Evolutionary conservation across 148 eudicot genomes (phyloP), one percentile per base, ranked within the genome.

Genomic region (Silene conica): DNA sequence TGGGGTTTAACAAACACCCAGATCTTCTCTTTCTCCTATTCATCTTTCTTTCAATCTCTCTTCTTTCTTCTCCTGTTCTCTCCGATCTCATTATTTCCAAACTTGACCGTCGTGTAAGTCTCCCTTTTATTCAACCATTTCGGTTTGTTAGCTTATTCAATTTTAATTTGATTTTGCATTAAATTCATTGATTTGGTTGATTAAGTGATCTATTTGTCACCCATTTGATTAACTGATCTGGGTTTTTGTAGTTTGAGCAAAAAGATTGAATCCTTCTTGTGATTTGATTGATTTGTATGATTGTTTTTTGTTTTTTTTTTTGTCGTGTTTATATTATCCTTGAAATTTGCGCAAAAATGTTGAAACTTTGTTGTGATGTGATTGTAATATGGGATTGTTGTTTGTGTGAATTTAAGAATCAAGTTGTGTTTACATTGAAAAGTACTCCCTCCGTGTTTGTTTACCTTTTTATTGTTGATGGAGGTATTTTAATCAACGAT

Each of bases 81-180:
- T 87, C 98, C 84, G 98, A 91, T 89, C 95, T 91, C n/a, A 80
- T 89, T 75, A 76, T 94, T 72, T 82, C 90, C 80, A 91, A 82
- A 76, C 85, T 92, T 71, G 97, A 94, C 78, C 97, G 98, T 67
- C 85, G 86, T 80, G 98, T 94, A 79, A 45, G 86, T 83, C 38
- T 78, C 70, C 54, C 70, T 52, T 50, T 26, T 34, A 25, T 60
- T 70, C 20, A 3, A 3, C 13, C 18, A 3, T 38, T 79, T 22
- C 0, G 5, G 8, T 7, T 28, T 63, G 22, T n/a, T n/a, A 38
- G 23, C 70, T 2, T 43, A 16, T 8, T 26, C 2, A 11, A 41
- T 19, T 22, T 7, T 14, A 16, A 8, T 38, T 34, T 61, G 5
- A 7, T 21, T 64, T 12, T 20, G 11, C 2, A 20, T 21, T 1